These are phyloP conservation scores for Pythium sp. DNA, from an alignment of 352 stramenopile genomes.

Conservation along the genomic window DNA sequence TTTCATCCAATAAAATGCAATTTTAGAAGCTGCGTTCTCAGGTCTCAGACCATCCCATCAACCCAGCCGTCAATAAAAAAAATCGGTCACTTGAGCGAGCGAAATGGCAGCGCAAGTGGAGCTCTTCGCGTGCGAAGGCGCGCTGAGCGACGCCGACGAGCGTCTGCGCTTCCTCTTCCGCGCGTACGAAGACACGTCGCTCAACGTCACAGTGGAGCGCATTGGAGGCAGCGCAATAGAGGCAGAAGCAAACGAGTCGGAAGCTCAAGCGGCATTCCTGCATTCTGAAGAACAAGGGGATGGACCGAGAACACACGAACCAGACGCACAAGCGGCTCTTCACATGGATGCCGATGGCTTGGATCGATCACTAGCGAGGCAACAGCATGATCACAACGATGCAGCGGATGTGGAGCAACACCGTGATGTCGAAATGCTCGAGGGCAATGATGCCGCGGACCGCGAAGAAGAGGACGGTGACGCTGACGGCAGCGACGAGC, in stretches of 20 bases:
- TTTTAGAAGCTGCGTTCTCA: background rate
- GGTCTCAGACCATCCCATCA: background rate
- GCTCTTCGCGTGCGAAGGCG: constrained; percentile 41
- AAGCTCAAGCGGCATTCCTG: background rate
- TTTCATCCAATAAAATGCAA: background rate
- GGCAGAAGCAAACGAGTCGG: background rate
- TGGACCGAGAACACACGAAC: background rate
- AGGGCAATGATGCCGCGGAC: background rate
- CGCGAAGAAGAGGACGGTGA: background rate
- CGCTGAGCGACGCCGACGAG: constrained; percentile 30
- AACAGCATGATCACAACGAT: constrained; percentile 3
- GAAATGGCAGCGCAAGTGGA: constrained; percentile 15
- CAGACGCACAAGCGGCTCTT: background rate
- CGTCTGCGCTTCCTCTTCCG: constrained; percentile 31
- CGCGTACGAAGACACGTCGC: constrained; percentile 32
- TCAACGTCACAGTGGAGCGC: constrained; percentile 27
- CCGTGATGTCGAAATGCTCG: background rate
- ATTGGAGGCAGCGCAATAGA: background rate
- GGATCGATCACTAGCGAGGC: background rate
- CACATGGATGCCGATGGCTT: background rate
- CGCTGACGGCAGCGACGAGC: background rate
- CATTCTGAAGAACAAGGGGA: background rate
- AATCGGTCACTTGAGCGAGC: background rate
- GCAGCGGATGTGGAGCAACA: background rate
- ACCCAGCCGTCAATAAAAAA: background rate